Conservation (phyloP, 768 basidiomycete genomes). For the Boletus reticuloceps region DNA sequence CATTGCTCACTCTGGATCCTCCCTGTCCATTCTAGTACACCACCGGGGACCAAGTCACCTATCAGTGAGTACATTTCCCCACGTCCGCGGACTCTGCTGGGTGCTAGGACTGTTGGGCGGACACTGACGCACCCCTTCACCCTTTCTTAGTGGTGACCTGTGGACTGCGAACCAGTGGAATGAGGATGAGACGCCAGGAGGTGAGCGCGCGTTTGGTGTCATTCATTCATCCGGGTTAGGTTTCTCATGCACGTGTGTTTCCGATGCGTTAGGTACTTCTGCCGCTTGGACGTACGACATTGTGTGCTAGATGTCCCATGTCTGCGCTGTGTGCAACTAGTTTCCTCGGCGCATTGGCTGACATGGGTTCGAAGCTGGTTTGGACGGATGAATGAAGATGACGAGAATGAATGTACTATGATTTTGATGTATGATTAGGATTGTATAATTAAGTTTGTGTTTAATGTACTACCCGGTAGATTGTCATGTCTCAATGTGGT, state of each 20-base stretch:
- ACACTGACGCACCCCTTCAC: neutral
- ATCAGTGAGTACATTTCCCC: constrained; percentile 9
- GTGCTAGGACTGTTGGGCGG: neutral
- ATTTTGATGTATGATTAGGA: too few species aligned
- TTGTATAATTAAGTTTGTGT: too few species aligned
- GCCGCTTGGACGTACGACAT: constrained; percentile 58
- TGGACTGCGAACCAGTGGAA: constrained; percentile 53
- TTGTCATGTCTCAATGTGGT: too few species aligned
- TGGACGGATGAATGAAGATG: too few species aligned
- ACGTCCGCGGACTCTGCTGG: too few species aligned
- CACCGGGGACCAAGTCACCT: neutral
- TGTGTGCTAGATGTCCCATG: neutral
- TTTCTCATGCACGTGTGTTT: neutral
- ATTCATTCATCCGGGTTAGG: neutral
- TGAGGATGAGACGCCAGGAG: constrained; percentile 36
- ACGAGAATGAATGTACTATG: too few species aligned
- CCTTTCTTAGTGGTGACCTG: constrained; percentile 38
- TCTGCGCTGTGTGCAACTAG: too few species aligned
- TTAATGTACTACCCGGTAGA: too few species aligned
- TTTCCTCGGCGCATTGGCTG: too few species aligned
- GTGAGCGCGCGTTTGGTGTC: constrained; percentile 6
- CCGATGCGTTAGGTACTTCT: constrained; percentile 37
- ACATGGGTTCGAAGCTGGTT: too few species aligned
- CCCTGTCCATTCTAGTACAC: neutral
- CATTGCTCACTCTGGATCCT: too few species aligned